Conservation (phyloP, 257 asterid species). For the Ophiorrhiza pumila region DNA sequence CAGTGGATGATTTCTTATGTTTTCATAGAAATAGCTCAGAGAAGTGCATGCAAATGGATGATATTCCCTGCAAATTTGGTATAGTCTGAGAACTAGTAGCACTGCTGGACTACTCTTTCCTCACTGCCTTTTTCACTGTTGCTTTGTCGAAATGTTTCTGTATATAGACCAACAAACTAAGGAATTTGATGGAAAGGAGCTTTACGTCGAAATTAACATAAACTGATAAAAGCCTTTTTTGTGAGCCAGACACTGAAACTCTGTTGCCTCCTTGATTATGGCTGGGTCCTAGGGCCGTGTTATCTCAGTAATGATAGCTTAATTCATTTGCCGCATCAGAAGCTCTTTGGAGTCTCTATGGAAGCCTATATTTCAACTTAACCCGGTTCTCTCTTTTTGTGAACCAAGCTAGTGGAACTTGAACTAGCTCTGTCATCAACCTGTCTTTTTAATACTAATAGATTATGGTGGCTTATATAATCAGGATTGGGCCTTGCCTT, state of each 20-base stretch:
- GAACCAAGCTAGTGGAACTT: not conserved
- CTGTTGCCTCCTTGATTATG: not conserved
- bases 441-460: not conserved
- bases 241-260: not conserved
- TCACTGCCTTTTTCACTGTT: slow-evolving; percentile 10
- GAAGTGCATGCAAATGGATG: slow-evolving; percentile 48
- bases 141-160: not conserved
- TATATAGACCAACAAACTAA: not conserved
- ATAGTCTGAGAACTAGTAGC: slow-evolving; percentile 18
- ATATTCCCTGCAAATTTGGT: slow-evolving; percentile 56
- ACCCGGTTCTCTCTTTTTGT: not conserved
- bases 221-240: not conserved
- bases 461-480: not conserved
- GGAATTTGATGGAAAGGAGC: slow-evolving; percentile 3
- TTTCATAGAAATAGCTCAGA: slow-evolving; percentile 50
- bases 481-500: not conserved
- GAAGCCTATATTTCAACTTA: not conserved
- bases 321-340: not conserved
- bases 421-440: not conserved
- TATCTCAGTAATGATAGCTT: not conserved
- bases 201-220: not conserved
- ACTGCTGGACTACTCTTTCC: slow-evolving; percentile 6
- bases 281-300: not conserved
- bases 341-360: too few species aligned
- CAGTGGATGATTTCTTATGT: slow-evolving; percentile 61